Percentiles rank a stretch among this genome's conserved stretches.
Evolutionary conservation across 1,284 basidiomycete genomes (phyloP).

Genomic region (Schizopora paradoxa): DNA sequence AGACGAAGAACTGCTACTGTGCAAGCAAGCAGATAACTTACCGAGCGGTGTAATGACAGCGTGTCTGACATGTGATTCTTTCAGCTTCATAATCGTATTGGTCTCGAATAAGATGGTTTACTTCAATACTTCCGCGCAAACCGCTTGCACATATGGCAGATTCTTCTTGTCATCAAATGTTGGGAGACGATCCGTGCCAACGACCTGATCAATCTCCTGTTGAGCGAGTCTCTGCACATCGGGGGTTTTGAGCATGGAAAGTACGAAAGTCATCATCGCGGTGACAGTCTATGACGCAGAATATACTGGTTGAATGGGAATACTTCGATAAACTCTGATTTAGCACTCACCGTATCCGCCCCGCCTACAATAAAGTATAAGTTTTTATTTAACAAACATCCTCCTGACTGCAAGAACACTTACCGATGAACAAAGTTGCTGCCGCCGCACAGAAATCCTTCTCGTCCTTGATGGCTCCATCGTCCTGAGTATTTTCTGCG

Average conservation of each 20-base stretch:
- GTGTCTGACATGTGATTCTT: neutral
- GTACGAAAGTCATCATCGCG: conserved; percentile 22
- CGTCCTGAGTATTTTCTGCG: neutral
- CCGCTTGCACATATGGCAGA: conserved; percentile 31
- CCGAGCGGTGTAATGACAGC: conserved; percentile 18
- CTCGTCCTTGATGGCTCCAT: neutral
- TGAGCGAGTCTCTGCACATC: conserved; percentile 27
- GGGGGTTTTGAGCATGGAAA: conserved; percentile 25
- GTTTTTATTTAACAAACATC: too few relatives aligned
- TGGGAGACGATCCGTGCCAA: conserved; percentile 29
- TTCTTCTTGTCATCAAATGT: conserved; percentile 28
- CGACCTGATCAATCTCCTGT: conserved; percentile 29
- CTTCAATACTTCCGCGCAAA: conserved; percentile 29
- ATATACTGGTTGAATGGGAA: too few relatives aligned
- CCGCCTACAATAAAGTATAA: too few relatives aligned
- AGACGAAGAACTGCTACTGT: neutral
- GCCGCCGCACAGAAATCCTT: neutral
- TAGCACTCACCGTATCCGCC: too few relatives aligned
- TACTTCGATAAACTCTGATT: too few relatives aligned
- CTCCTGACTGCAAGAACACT: too few relatives aligned
- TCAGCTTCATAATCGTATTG: neutral
- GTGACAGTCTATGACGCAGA: conserved; percentile 23
- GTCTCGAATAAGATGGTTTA: conserved; percentile 14
- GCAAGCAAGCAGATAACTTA: too few relatives aligned
- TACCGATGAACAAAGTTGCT: conserved; percentile 6